A percentile compares a stretch with the other conserved stretches of the same genome.
These are phyloP conservation scores for Gastrolobium bilobum DNA, from an alignment of 306 rosid species.

Conservation along the genomic window DNA sequence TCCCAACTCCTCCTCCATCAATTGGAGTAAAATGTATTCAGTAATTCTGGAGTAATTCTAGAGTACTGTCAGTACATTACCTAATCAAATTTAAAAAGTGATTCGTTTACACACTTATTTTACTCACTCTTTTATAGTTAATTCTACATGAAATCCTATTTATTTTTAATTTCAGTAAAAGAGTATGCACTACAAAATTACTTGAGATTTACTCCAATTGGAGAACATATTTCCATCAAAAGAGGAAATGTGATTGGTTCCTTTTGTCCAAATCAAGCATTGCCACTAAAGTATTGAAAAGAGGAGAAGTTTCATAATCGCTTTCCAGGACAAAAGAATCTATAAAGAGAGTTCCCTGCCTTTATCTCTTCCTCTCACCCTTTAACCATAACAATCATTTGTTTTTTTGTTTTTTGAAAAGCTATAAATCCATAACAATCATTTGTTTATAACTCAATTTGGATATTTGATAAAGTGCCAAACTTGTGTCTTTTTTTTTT, in stretches of 20 bases:
- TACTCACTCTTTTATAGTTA: no score
- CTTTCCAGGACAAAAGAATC: constrained; percentile 26
- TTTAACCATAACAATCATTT: not conserved
- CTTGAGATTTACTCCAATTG: not conserved
- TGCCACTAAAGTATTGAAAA: constrained; percentile 42
- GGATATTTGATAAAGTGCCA: constrained; percentile 3
- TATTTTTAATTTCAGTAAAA: no score
- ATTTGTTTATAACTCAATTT: not conserved
- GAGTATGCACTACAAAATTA: no score
- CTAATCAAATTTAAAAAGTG: no score
- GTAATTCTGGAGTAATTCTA: no score
- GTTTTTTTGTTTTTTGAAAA: no score
- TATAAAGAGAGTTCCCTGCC: not conserved
- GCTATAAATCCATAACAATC: not conserved
- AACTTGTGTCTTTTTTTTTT: not conserved
- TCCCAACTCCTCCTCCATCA: not conserved
- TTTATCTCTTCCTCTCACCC: not conserved
- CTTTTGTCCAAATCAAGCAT: constrained; percentile 40
- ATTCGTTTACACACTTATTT: no score
- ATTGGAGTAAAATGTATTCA: no score
- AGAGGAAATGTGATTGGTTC: constrained; percentile 8
- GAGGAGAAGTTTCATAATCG: constrained; percentile 35
- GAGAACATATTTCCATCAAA: constrained; percentile 14
- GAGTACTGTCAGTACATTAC: no score
- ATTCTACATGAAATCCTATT: no score